Evolutionary conservation across 257 asterid genomes (phyloP).

Genomic region (Nicotiana knightiana): DNA sequence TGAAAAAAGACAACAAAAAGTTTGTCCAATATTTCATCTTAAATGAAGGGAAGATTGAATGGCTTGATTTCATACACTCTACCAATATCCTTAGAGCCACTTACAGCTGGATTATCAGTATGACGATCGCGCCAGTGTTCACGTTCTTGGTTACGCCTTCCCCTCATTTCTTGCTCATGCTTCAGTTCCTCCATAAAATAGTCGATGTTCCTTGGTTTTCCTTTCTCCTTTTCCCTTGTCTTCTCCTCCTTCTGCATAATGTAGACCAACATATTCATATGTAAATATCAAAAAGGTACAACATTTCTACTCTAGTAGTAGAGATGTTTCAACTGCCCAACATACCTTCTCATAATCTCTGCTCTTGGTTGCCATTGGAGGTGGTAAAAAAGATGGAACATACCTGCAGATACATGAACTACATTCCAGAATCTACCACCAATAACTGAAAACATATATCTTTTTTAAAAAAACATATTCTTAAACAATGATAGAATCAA

Average conservation of each 20-base stretch:
- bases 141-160: conserved; percentile 84
- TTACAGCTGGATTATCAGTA: conserved; percentile 60
- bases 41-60: not conserved
- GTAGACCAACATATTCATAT: conserved; percentile 11
- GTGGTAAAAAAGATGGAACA: conserved; percentile 92
- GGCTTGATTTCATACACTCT: not conserved
- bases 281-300: conserved; percentile 12
- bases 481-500: not conserved
- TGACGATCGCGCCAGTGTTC: conserved; percentile 72
- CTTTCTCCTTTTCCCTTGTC: conserved; percentile 77
- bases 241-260: conserved; percentile 68
- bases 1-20: not conserved
- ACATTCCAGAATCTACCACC: conserved; percentile 44
- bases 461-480: not conserved
- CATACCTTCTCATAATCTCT: conserved; percentile 82
- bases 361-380: conserved; percentile 79
- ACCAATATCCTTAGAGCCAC: conserved; percentile 17
- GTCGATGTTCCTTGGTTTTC: conserved; percentile 80
- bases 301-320: not conserved
- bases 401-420: conserved; percentile 68
- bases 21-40: not conserved
- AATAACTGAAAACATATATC: conserved; percentile 7
- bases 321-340: conserved; percentile 14
- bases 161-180: conserved; percentile 89
- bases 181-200: conserved; percentile 96